Evolutionary conservation across 805 yeast genomes (phyloP).

Genomic region (Myxozyma monticola): DNA sequence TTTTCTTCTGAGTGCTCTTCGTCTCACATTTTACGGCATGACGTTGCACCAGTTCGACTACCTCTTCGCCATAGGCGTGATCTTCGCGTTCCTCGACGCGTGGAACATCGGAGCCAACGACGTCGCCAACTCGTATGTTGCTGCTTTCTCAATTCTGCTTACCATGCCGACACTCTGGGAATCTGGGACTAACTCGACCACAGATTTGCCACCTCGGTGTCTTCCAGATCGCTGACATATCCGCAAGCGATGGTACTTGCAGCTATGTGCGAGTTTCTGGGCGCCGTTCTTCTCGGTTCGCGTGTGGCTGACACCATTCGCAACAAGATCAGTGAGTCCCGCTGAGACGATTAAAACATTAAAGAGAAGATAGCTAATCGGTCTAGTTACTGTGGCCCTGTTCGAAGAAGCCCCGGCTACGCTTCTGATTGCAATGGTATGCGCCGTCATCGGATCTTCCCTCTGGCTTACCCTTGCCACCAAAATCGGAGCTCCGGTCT

Average conservation of each 20-base stretch:
- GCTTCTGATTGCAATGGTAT: slow-evolving; percentile 72
- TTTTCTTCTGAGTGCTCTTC: too few species aligned
- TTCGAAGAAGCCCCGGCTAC: slow-evolving; percentile 62
- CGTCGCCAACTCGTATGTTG: slow-evolving; percentile 86
- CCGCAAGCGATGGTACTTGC: slow-evolving; percentile 78
- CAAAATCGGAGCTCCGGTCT: slow-evolving; percentile 71
- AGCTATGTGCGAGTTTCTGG: slow-evolving; percentile 68
- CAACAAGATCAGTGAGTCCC: slow-evolving; percentile 46
- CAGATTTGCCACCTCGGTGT: slow-evolving; percentile 64
- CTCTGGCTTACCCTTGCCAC: slow-evolving; percentile 71
- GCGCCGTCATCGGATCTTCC: slow-evolving; percentile 74
- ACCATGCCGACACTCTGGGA: too few species aligned
- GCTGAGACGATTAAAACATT: too few species aligned
- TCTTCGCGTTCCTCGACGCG: slow-evolving; percentile 75
- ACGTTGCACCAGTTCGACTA: slow-evolving; percentile 61
- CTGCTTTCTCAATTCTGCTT: too few species aligned
- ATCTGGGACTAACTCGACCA: too few species aligned
- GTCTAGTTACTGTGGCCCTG: slow-evolving; percentile 42
- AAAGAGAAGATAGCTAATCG: too few species aligned
- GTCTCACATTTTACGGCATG: too few species aligned
- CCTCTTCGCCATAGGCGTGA: slow-evolving; percentile 61
- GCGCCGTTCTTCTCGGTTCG: slow-evolving; percentile 74
- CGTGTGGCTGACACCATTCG: slow-evolving; percentile 74
- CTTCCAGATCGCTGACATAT: slow-evolving; percentile 66
- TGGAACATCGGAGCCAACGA: slow-evolving; percentile 82